These are phyloP conservation scores for Claviceps sp. DNA, from an alignment of 2,329 filamentous ascomycete genomes.

Conservation along the genomic window DNA sequence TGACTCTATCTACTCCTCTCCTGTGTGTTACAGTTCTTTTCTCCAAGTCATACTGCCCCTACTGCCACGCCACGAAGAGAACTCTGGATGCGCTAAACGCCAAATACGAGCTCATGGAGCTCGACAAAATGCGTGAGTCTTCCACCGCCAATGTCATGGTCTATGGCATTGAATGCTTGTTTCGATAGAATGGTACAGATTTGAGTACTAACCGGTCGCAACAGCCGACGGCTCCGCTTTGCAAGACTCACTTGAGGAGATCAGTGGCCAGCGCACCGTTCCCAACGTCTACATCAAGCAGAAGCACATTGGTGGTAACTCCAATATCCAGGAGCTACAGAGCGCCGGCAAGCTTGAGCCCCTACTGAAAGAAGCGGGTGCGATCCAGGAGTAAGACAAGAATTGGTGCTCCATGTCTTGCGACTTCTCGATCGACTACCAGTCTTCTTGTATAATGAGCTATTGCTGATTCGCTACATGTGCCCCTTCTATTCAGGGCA, in stretches of 20 bases:
- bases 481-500: neutral
- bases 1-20: neutral
- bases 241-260: constrained; percentile 68
- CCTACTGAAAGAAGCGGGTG: constrained; percentile 29
- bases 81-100: constrained; percentile 57
- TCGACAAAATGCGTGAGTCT: constrained; percentile 52
- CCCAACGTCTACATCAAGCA: constrained; percentile 90
- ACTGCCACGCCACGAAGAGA: constrained; percentile 70
- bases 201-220: neutral
- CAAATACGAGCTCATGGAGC: constrained; percentile 63
- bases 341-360: constrained; percentile 24
- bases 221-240: constrained; percentile 70
- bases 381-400: constrained; percentile 26
- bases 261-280: constrained; percentile 76
- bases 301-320: constrained; percentile 95
- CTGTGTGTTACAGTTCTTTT: constrained; percentile 56
- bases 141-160: constrained; percentile 23
- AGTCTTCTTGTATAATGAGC: neutral
- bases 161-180: too few species aligned
- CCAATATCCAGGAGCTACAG: constrained; percentile 57
- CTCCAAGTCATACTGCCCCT: constrained; percentile 93
- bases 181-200: too few species aligned
- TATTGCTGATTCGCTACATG: constrained; percentile 1
- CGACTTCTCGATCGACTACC: neutral
- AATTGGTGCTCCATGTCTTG: neutral